Evolutionary conservation across 257 asterid genomes (phyloP), one percentile per base, ranked within the genome.

Genomic region (Forsythia viridissima): DNA sequence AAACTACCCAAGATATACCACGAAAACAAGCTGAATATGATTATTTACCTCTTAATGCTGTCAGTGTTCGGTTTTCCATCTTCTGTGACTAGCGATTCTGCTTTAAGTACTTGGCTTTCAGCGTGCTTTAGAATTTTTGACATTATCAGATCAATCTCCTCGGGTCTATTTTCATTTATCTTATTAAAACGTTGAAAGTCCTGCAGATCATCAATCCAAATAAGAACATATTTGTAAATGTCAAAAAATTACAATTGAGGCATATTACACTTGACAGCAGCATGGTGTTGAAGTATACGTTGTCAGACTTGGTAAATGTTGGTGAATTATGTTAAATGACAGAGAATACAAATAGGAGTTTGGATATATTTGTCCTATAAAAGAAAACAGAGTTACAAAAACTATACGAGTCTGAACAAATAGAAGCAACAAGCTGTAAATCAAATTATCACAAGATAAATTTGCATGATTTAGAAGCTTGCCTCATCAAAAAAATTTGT

Each of bases 151-250:
- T 65, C 70, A 18, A 65, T n/a, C 70, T 67, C 18, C 36, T 84
- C 34, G 1, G 34, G 34, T 30, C 34, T 85, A 46, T 80, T 61
- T 34, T 76, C 81, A 24, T 89, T 86, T 65, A 67, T 77, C 76
- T 86, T 84, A 52, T 30, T 30, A 30, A 30, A 30, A 30, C 34
- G 34, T 79, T 83, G 85, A 86, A 81, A 2, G 82, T 72, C 78
- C 80, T 74, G 38, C 39, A 20, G 4, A 81, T 76, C 89, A 85
- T 74, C 89, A 86, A 84, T 79, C 42, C 42, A 83, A 52, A 8
- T 20, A 41, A 57, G 42, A 39, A 39, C 3, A 39, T 39, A 39
- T 39, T 39, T 30, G 34, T 30, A 30, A 30, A 30, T 30, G 34
- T 30, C 34, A 30, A 30, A 30, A 30, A 30, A 30, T 1, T 30